Percentiles rank a stretch among this genome's conserved stretches.
Evolutionary conservation across 2,329 filamentous ascomycete species (phyloP).

Genomic region (Fusarium pininemorale): DNA sequence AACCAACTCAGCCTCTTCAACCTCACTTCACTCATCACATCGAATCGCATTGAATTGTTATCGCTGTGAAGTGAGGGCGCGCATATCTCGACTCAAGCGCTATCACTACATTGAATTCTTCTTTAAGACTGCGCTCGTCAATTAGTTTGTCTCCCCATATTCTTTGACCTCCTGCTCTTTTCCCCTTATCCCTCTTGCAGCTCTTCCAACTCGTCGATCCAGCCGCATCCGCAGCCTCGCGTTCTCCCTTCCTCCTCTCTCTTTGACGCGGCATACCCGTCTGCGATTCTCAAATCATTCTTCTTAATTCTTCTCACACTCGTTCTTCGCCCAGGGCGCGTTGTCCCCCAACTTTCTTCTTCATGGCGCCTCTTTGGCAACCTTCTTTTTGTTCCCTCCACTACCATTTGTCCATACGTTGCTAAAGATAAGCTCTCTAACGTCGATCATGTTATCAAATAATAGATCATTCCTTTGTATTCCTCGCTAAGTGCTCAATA

Average conservation of each 20-base stretch:
- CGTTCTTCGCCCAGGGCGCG: slow-evolving; percentile 23
- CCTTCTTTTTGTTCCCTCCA: slow-evolving; percentile 36
- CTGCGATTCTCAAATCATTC: slow-evolving; percentile 9
- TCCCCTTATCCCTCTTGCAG: slow-evolving; percentile 27
- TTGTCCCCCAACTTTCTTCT: slow-evolving; percentile 29
- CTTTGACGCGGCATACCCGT: slow-evolving; percentile 19
- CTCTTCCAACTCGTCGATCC: slow-evolving; percentile 33
- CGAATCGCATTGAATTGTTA: slow-evolving; percentile 24
- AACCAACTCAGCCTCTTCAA: slow-evolving; percentile 45
- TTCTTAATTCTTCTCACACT: slow-evolving; percentile 15
- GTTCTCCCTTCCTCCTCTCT: slow-evolving; percentile 33
- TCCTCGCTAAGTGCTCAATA: slow-evolving; percentile 38
- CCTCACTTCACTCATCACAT: slow-evolving; percentile 37
- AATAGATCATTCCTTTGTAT: slow-evolving; percentile 53
- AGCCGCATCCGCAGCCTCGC: slow-evolving; percentile 40
- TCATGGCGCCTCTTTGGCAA: slow-evolving; percentile 43
- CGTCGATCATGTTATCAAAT: slow-evolving; percentile 62
- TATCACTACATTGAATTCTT: slow-evolving; percentile 24
- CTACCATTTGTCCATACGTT: slow-evolving; percentile 37
- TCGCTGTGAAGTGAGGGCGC: slow-evolving; percentile 38
- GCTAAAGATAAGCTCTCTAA: slow-evolving; percentile 64
- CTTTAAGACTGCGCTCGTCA: slow-evolving; percentile 43
- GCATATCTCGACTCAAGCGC: slow-evolving; percentile 36
- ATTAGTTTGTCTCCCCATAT: slow-evolving; percentile 48
- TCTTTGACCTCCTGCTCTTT: slow-evolving; percentile 38